A percentile compares a stretch with the other conserved stretches of the same genome.
Evolutionary conservation across 352 stramenopile species (phyloP).

Genomic region (Pythium phragmiticola): DNA sequence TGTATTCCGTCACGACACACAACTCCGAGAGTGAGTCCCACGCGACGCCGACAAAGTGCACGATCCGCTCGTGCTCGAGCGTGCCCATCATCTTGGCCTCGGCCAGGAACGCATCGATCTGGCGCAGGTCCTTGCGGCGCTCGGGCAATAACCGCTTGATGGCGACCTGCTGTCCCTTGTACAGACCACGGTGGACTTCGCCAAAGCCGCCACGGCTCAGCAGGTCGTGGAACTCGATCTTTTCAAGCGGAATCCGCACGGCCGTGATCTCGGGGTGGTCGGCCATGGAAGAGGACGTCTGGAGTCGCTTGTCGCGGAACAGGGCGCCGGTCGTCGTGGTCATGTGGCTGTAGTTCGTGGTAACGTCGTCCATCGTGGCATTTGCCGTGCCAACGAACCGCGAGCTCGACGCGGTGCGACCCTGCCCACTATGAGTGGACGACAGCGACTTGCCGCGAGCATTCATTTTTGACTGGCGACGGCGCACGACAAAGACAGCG

Average conservation of each 20-base stretch:
- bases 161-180: conserved; percentile 17
- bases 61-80: conserved; percentile 31
- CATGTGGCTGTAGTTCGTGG: too few relatives aligned
- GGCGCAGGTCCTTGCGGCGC: conserved; percentile 10
- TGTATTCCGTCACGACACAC: conserved; percentile 41
- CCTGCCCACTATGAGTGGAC: too few relatives aligned
- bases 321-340: too few relatives aligned
- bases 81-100: conserved; percentile 31
- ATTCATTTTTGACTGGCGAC: conserved; percentile 28
- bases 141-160: conserved; percentile 22
- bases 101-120: conserved; percentile 23
- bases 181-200: conserved; percentile 20
- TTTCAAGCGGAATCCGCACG: conserved; percentile 27
- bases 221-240: conserved; percentile 5
- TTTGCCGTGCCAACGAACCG: too few relatives aligned
- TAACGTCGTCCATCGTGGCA: too few relatives aligned
- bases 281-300: too few relatives aligned
- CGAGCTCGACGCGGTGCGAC: too few relatives aligned
- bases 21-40: conserved; percentile 43
- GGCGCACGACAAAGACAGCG: neutral
- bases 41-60: conserved; percentile 41
- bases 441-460: neutral
- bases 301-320: too few relatives aligned
- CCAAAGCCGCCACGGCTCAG: conserved; percentile 22
- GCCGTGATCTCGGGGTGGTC: conserved; percentile 35